Base-by-base conservation (phyloP, 2,329 filamentous ascomycete genomes). In the Aspergillus sp. region DNA sequence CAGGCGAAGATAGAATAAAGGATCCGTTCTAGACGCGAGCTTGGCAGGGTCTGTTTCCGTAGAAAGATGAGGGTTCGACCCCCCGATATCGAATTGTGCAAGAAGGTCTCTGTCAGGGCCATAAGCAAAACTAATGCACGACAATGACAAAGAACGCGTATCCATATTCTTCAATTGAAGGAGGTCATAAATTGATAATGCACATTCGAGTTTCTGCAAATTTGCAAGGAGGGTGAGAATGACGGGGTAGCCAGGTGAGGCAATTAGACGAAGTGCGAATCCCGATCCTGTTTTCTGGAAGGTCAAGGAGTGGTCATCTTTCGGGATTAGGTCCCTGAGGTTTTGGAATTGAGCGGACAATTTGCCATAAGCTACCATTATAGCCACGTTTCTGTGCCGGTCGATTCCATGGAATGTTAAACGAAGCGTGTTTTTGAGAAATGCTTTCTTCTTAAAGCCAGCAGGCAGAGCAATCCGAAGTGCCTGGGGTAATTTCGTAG, bases 381-480 rank as follows among this genome's bases (percentile, higher is more conserved):
- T 70, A 34, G 67, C 71, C 48, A 58, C 62, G n/a, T 71, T 66
- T 18, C 63, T 68, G 34, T 62, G 63, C 42, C 59, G 64, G 56
- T 77, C 72, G 22, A 76, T 65, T 39, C 75, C 75, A 53, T 72
- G 65, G 56, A 75, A 78, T 15, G 69, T 66, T 34, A 78, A 64
- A 22, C 70, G 68, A 56, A 78, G 54, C 7, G 72, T 74, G 34
- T 73, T 66, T 48, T 68, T 70, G 7, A 77, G 57, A 34, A 70
- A 65, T 32, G 65, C 58, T 52, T 66, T 68, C 38, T 56, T 69
- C 20, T 64, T 65, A 15, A 67, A 43, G 3, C 65, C 64, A 34
- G 61, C 54, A 24, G 71, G 70, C 36, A 71, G 60, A 22, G 62
- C 54, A 55, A 74, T 64, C 34, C 62, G 71, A 45, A 76, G 60